Evolutionary conservation across 139 green algal species (phyloP).

Genomic region (Desmodesmus armatus): DNA sequence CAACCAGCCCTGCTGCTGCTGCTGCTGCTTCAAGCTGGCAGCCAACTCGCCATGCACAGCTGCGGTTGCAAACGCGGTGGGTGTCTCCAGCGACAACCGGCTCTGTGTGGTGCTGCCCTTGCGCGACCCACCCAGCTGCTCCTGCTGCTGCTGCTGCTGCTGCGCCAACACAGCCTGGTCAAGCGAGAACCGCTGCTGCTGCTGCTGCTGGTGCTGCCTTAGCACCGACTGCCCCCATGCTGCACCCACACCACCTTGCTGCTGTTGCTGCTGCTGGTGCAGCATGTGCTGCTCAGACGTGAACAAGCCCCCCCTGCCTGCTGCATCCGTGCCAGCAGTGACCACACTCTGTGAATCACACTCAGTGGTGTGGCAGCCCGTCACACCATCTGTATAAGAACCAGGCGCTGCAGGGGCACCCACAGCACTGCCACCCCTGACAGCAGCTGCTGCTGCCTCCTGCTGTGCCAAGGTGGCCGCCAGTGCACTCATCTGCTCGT

Average conservation of each 20-base stretch:
- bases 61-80: not conserved
- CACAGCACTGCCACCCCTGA: not conserved
- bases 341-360: no score
- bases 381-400: no score
- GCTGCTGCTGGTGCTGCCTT: not conserved
- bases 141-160: conserved; percentile 14
- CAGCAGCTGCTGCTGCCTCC: conserved; percentile 4
- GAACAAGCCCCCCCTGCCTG: no score
- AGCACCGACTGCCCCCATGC: no score
- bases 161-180: not conserved
- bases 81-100: not conserved
- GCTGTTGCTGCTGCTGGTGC: conserved; percentile 9
- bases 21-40: not conserved
- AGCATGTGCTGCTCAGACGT: conserved; percentile 3
- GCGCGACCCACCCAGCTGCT: not conserved
- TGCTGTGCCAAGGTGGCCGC: conserved; percentile 5
- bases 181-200: not conserved
- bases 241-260: not conserved
- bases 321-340: no score
- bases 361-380: no score
- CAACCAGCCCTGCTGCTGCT: not conserved
- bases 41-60: not conserved
- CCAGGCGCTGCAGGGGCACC: not conserved
- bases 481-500: conserved; percentile 34
- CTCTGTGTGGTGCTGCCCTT: not conserved